Evolutionary conservation across 139 green algal species (phyloP), one percentile per base, ranked within the genome.

Genomic region (Eudorina sp.): DNA sequence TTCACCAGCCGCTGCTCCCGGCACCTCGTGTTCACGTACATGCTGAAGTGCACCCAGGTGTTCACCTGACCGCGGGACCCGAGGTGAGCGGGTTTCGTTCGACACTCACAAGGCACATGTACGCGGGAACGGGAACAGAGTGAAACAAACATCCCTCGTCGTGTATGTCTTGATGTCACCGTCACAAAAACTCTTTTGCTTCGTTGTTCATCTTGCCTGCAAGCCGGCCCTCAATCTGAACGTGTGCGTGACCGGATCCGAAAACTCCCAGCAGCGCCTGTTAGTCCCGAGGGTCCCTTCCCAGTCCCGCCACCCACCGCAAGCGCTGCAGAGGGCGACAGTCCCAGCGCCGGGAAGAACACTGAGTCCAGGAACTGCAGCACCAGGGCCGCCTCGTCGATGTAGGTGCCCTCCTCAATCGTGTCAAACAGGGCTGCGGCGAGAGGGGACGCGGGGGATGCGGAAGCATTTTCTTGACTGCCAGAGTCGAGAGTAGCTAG

Each of bases 21-120:
- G 46, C 80, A 86, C 41, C 80, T 60, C 36, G 77, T 90, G 66
- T n/a, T 40, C n/a, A 90, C 68, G 77, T 90, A 90, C 66, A 79
- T 88, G 83, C 48, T 60, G 83, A 88, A 88, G 66, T 88, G 83
- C 4, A 81, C 83, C 83, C 83, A 88, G 68, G 83, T 68, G 36
- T n/a, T 64, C 62, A 87, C 81, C 64, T 78, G 64, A 40, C 21
- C 34, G 68, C 19, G 3, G 68, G 68, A 77, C 27, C n/a, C 64
- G 18, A 46, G 74, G 48, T 6, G 46, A 51, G 29, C 46, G 74
- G 66, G 31, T 1, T 31, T 14, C 58, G 58, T 68, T n/a, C 18
- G 58, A 68, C 18, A n/a, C n/a, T n/a, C n/a, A n/a, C n/a, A n/a
- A n/a, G n/a, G n/a, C n/a, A n/a, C n/a, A n/a, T n/a, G n/a, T n/a